Conservation (phyloP, 352 stramenopile genomes). For the Phytophthora tubulina region DNA sequence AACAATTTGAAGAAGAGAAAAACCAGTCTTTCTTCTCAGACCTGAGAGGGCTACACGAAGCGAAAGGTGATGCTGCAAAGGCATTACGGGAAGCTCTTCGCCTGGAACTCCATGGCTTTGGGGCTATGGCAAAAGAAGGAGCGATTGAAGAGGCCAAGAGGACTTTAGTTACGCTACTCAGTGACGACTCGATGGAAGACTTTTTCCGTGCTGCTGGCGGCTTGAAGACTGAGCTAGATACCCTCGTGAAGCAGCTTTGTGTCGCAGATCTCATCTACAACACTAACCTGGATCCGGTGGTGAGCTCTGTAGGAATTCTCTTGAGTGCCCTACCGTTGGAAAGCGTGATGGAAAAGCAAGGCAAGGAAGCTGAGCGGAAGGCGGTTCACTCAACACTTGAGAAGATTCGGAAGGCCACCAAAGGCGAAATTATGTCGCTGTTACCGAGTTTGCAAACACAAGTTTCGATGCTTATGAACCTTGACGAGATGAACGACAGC, state of each 20-base stretch:
- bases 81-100: conserved; percentile 57
- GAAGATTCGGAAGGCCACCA: conserved; percentile 82
- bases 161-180: conserved; percentile 48
- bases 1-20: conserved; percentile 74
- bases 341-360: conserved; percentile 78
- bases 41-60: conserved; percentile 53
- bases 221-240: conserved; percentile 79
- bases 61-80: conserved; percentile 47
- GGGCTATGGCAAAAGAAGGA: conserved; percentile 67
- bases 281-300: conserved; percentile 56
- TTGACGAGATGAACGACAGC: conserved; percentile 60
- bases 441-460: conserved; percentile 74
- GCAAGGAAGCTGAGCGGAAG: conserved; percentile 78
- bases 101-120: conserved; percentile 69
- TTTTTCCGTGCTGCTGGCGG: conserved; percentile 86
- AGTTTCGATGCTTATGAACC: conserved; percentile 52
- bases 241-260: conserved; percentile 68
- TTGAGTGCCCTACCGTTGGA: conserved; percentile 73
- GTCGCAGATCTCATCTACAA: conserved; percentile 86
- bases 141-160: conserved; percentile 47
- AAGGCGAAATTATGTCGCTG: conserved; percentile 77
- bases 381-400: conserved; percentile 81
- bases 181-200: conserved; percentile 70
- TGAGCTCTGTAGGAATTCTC: conserved; percentile 49
- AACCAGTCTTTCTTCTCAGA: conserved; percentile 69